Evolutionary conservation across 2,329 filamentous ascomycete genomes (phyloP).

Genomic region (Stromatinia cepivora): DNA sequence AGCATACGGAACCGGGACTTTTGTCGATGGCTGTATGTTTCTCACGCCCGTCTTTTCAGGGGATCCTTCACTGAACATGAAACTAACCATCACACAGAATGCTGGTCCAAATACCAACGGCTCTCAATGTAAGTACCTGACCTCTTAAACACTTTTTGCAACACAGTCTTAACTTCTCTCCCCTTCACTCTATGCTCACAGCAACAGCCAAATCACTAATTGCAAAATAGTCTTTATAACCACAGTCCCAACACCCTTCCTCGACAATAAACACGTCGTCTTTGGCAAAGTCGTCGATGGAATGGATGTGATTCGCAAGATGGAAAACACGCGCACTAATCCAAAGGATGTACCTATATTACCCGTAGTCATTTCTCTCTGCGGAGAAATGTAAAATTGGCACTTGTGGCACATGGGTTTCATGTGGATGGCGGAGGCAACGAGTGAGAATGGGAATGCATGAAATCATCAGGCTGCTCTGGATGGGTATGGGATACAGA

Average conservation of each 20-base stretch:
- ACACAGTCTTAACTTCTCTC: background rate
- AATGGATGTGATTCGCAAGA: conserved; percentile 87
- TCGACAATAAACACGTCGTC: conserved; percentile 92
- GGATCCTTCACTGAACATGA: background rate
- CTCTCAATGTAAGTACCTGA: conserved; percentile 60
- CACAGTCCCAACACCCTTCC: conserved; percentile 78
- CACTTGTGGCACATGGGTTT: no score
- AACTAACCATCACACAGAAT: conserved; percentile 57
- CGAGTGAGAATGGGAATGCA: background rate
- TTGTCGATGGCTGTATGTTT: conserved; percentile 86
- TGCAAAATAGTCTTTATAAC: conserved; percentile 98
- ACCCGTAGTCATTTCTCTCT: conserved; percentile 82
- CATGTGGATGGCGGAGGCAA: background rate
- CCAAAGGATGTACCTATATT: conserved; percentile 79
- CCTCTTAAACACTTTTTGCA: background rate
- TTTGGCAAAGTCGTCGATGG: conserved; percentile 90
- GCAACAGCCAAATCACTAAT: conserved; percentile 57
- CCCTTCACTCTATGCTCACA: background rate
- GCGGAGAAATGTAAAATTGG: conserved; percentile 85
- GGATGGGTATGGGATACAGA: background rate
- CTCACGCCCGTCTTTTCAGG: background rate
- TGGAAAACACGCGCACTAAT: conserved; percentile 82
- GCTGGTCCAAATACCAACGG: conserved; percentile 91
- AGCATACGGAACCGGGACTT: conserved; percentile 77
- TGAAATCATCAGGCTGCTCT: background rate